A percentile compares a stretch with the other conserved stretches of the same genome.
Evolutionary conservation across 2,329 filamentous ascomycete species (phyloP).

Genomic region (Westerdykella aurantiaca): DNA sequence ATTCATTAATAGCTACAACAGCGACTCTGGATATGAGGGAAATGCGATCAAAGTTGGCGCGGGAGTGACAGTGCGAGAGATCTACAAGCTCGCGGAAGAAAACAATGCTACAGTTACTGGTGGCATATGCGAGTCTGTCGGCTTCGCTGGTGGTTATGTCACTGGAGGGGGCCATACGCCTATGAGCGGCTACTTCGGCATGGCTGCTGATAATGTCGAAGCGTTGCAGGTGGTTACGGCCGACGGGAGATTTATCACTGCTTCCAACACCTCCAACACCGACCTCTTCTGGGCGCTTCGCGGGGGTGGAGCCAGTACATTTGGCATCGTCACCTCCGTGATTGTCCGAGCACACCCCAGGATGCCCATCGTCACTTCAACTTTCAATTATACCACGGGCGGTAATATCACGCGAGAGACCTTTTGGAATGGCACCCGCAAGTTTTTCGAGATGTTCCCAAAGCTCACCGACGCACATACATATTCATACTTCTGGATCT

Average conservation of each 20-base stretch:
- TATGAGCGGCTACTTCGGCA: constrained; percentile 41
- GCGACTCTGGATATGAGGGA: constrained; percentile 6
- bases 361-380: constrained; percentile 22
- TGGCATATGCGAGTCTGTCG: constrained; percentile 40
- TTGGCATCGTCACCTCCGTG: constrained; percentile 29
- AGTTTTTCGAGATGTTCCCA: constrained; percentile 28
- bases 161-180: constrained; percentile 49
- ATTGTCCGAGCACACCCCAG: constrained; percentile 34
- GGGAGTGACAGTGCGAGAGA: constrained; percentile 8
- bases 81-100: constrained; percentile 7
- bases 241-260: constrained; percentile 17
- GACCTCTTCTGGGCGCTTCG: constrained; percentile 36
- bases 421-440: constrained; percentile 31
- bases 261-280: constrained; percentile 25
- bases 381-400: constrained; percentile 22
- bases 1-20: constrained; percentile 4
- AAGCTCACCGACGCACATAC: constrained; percentile 34
- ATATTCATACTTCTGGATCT: constrained; percentile 25
- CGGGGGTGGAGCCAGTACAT: constrained; percentile 32
- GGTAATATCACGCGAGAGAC: constrained; percentile 28
- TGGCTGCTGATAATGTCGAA: constrained; percentile 21
- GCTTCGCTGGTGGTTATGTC: constrained; percentile 34
- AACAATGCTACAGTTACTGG: constrained; percentile 5
- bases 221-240: constrained; percentile 14
- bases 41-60: constrained; percentile 7